Conservation (phyloP, 257 asterid species). For the Solanum tarapatanum region DNA sequence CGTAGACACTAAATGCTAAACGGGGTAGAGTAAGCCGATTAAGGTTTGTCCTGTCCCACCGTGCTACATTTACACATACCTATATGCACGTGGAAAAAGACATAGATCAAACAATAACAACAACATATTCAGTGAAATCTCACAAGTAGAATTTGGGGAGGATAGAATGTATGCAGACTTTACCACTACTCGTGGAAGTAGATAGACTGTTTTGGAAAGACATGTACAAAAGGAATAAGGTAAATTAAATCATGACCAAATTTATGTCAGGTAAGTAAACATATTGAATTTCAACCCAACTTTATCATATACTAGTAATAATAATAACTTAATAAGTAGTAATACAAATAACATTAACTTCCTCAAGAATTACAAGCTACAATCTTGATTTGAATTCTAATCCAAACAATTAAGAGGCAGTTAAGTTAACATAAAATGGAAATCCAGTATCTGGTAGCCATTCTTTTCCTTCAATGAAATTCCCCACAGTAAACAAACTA, state of each 20-base stretch:
- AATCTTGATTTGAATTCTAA: not conserved
- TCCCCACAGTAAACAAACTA: conserved; percentile 51
- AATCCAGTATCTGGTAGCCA: conserved; percentile 51
- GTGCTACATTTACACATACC: not conserved
- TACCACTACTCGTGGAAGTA: not conserved
- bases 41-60: not conserved
- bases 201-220: too few relatives aligned
- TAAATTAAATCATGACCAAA: not conserved
- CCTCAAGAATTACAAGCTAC: not conserved
- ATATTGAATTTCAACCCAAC: not conserved
- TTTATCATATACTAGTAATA: not conserved
- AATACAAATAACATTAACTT: not conserved
- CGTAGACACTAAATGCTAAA: not conserved
- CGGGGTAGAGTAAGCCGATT: not conserved
- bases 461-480: conserved; percentile 53
- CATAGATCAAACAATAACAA: not conserved
- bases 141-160: rapidly evolving
- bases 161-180: too few relatives aligned
- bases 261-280: not conserved
- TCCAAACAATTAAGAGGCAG: conserved; percentile 17
- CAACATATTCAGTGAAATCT: rapidly evolving
- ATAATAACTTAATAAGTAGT: not conserved
- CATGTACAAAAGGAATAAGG: not conserved
- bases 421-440: conserved; percentile 58
- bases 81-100: not conserved